Conservation (phyloP, 2,329 filamentous ascomycete species). For the Elsinoe australis region DNA sequence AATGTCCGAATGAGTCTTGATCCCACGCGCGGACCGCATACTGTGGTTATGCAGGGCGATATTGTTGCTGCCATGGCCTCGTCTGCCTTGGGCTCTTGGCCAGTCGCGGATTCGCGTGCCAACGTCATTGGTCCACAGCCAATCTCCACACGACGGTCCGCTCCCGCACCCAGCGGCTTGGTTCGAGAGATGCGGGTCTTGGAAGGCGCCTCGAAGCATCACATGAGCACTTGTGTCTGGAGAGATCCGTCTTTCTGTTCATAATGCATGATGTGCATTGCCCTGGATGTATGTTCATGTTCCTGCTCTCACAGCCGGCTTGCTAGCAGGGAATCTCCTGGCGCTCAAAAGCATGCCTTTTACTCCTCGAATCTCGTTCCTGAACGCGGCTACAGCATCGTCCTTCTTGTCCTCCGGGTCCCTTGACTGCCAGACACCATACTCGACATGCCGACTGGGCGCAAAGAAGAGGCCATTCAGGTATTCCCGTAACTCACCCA, state of each 20-base stretch:
- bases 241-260: no score
- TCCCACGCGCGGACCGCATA: slow-evolving; percentile 9
- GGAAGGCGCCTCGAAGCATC: no score
- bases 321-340: slow-evolving; percentile 56
- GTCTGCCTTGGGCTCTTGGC: slow-evolving; percentile 13
- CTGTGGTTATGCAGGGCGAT: background rate
- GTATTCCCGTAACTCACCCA: slow-evolving; percentile 54
- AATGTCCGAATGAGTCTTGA: background rate
- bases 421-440: slow-evolving; percentile 22
- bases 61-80: background rate
- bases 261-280: no score
- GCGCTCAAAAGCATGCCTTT: slow-evolving; percentile 72
- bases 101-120: slow-evolving; percentile 13
- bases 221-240: no score
- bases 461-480: slow-evolving; percentile 49
- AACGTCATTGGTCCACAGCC: slow-evolving; percentile 5
- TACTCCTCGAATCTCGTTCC: slow-evolving; percentile 67
- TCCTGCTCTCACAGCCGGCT: slow-evolving; percentile 3
- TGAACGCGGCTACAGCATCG: slow-evolving; percentile 65
- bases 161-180: no score
- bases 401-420: slow-evolving; percentile 39
- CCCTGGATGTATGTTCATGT: no score
- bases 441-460: slow-evolving; percentile 26
- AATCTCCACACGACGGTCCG: slow-evolving; percentile 8
- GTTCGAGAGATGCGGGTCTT: no score